These are phyloP conservation scores for Metarhizium robertsii DNA, from an alignment of 2,329 filamentous ascomycete genomes.

Conservation along the genomic window DNA sequence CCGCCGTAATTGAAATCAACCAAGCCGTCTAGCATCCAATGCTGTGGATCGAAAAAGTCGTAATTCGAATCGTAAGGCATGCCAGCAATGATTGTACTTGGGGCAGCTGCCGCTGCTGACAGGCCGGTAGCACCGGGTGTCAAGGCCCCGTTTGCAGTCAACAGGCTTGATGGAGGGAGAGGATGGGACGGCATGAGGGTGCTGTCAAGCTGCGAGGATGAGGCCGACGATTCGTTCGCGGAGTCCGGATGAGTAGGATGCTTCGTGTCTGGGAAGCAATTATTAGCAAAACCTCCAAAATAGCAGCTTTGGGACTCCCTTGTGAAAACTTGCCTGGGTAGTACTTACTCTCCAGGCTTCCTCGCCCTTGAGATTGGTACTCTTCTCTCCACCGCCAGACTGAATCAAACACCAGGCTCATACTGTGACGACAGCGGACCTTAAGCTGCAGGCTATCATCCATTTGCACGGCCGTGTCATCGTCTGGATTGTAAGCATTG, in stretches of 20 bases:
- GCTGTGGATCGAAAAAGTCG: constrained; percentile 85
- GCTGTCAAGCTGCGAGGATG: constrained; percentile 54
- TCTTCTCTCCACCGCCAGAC: constrained; percentile 82
- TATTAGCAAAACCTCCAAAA: constrained; percentile 2
- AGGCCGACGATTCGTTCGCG: constrained; percentile 61
- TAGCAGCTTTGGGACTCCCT: not conserved
- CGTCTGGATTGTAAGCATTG: constrained; percentile 38
- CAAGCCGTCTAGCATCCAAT: constrained; percentile 86
- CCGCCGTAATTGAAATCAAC: constrained; percentile 65
- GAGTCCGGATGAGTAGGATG: constrained; percentile 82
- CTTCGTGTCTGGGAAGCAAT: constrained; percentile 51
- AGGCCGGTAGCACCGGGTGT: constrained; percentile 39
- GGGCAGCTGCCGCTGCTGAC: constrained; percentile 26
- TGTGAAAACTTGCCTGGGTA: not conserved
- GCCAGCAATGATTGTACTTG: constrained; percentile 38
- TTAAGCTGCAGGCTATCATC: constrained; percentile 71
- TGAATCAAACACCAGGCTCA: constrained; percentile 77
- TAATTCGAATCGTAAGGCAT: constrained; percentile 57
- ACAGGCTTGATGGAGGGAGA: constrained; percentile 33
- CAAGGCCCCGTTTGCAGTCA: constrained; percentile 40
- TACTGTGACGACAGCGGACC: constrained; percentile 75
- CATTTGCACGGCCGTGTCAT: constrained; percentile 39
- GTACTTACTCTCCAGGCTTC: constrained; percentile 58
- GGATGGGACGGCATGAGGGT: constrained; percentile 40
- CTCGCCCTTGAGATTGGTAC: constrained; percentile 61